These are phyloP conservation scores for Hortiboletus flavorubellus DNA, from an alignment of 768 basidiomycete genomes.

Conservation along the genomic window DNA sequence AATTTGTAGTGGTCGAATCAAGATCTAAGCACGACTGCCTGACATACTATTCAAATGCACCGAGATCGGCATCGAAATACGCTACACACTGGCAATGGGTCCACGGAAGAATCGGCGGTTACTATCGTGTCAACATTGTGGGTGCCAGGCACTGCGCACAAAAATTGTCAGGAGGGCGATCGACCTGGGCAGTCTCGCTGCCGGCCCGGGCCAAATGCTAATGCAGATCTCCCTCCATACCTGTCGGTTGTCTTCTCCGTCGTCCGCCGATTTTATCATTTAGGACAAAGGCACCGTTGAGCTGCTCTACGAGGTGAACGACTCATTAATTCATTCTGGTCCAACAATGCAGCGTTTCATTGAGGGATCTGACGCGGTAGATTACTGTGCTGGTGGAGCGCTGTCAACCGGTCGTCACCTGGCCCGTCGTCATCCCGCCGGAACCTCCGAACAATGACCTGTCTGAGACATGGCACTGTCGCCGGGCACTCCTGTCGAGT, in stretches of 20 bases:
- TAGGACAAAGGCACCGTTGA: neutral
- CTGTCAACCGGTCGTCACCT: neutral
- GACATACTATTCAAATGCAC: neutral
- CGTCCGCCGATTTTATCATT: constrained; percentile 3
- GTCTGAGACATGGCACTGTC: constrained; percentile 3
- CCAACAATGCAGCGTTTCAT: constrained; percentile 8
- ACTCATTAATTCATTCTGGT: neutral
- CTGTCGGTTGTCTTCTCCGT: neutral
- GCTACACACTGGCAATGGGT: neutral
- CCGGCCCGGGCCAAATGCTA: neutral
- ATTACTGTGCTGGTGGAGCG: constrained; percentile 1
- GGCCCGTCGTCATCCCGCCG: neutral
- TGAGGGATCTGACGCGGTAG: neutral
- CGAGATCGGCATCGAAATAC: neutral
- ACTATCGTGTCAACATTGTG: neutral
- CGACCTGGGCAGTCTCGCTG: neutral
- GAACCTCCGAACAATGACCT: neutral
- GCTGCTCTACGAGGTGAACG: neutral
- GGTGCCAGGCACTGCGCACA: neutral
- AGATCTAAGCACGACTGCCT: neutral
- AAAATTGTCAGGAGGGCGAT: neutral
- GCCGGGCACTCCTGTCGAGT: neutral
- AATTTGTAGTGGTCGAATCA: neutral
- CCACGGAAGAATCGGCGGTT: neutral
- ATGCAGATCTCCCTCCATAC: neutral